Percentiles rank a stretch among this genome's conserved stretches.
These are phyloP conservation scores for Tetrapisispora pingtungensis DNA, from an alignment of 805 yeast species.

Conservation along the genomic window DNA sequence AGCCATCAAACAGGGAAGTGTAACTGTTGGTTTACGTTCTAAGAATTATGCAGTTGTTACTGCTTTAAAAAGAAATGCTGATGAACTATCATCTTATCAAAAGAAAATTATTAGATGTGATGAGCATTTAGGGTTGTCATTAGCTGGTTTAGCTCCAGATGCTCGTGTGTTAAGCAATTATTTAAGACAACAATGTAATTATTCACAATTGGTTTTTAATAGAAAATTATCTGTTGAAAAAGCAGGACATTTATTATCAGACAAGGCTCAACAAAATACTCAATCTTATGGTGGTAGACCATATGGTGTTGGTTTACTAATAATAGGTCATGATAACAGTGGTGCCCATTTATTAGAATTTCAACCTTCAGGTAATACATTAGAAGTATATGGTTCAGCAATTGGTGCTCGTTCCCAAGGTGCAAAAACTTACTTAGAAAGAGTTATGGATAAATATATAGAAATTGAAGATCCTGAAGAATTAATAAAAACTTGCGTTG, in stretches of 20 bases:
- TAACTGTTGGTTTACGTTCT: slow-evolving; percentile 89
- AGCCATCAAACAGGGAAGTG: slow-evolving; percentile 97
- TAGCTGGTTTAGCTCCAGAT: slow-evolving; percentile 97
- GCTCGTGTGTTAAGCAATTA: slow-evolving; percentile 88
- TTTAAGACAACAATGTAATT: slow-evolving; percentile 85
- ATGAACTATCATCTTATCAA: slow-evolving; percentile 94
- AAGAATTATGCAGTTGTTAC: slow-evolving; percentile 82
- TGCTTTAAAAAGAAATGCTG: slow-evolving; percentile 92
- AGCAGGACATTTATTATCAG: slow-evolving; percentile 81
- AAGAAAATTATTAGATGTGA: slow-evolving; percentile 87
- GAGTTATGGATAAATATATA: slow-evolving; percentile 62
- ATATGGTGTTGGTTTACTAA: slow-evolving; percentile 89
- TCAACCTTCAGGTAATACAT: slow-evolving; percentile 88
- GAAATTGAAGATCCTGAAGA: slow-evolving; percentile 53
- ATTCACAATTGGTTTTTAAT: slow-evolving; percentile 73
- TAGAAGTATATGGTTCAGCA: slow-evolving; percentile 88
- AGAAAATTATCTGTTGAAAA: slow-evolving; percentile 74
- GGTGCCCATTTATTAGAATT: slow-evolving; percentile 94
- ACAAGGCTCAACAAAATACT: slow-evolving; percentile 94
- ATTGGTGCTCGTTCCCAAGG: slow-evolving; percentile 99
- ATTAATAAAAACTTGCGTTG: slow-evolving; percentile 75
- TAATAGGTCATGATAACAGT: slow-evolving; percentile 84
- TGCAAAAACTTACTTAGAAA: slow-evolving; percentile 89
- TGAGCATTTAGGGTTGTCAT: slow-evolving; percentile 86
- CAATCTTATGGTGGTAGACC: slow-evolving; percentile 96